Base-by-base conservation (phyloP, 1,284 basidiomycete genomes). In the Apiotrichum mycotoxinovorans region DNA sequence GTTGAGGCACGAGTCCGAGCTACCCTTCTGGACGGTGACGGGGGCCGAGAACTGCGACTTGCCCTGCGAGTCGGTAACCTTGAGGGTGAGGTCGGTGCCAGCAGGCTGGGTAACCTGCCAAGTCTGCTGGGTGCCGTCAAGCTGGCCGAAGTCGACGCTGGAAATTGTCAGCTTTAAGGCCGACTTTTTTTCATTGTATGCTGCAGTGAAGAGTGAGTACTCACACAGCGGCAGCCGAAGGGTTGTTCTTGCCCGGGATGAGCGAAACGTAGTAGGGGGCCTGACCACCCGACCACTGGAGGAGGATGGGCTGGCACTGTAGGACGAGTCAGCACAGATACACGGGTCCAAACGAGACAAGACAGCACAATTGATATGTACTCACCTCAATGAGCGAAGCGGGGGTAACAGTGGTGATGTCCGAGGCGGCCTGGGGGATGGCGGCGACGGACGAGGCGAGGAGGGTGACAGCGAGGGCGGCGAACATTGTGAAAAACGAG, bases 191-290 rank as follows among this genome's bases (percentile, higher is more conserved):
- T n/a, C n/a, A n/a, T n/a, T n/a, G n/a, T n/a, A n/a, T n/a, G n/a
- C n/a, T n/a, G n/a, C n/a, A n/a, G n/a, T n/a, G n/a, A n/a, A n/a
- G n/a, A n/a, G n/a, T n/a, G n/a, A n/a, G n/a, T 26, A 51, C 64
- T 78, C 81, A 67, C 71, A 88, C 83, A 33, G 87, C 76, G 55
- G 80, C 40, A 4, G 82, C 85, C 14, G 74, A 56, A 47, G 4
- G 82, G 66, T 66, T 88, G 83, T 51, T 83, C 83, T 8, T 22
- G 85, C 88, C 87, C 54, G 87, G 87, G 56, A 88, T 74, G 63
- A 87, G 70, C 33, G 83, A 80, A 54, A 89, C 62, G 76, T 79
- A 91, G 79, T 84, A 91, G 0, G 88, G 88, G 25, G 65, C 61
- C 60, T 58, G 52, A 51, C 87, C 87, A 40, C 79, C 84, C 37